These are phyloP conservation scores for Pseudocercospora musae DNA, from an alignment of 2,329 filamentous ascomycete genomes.

Conservation along the genomic window DNA sequence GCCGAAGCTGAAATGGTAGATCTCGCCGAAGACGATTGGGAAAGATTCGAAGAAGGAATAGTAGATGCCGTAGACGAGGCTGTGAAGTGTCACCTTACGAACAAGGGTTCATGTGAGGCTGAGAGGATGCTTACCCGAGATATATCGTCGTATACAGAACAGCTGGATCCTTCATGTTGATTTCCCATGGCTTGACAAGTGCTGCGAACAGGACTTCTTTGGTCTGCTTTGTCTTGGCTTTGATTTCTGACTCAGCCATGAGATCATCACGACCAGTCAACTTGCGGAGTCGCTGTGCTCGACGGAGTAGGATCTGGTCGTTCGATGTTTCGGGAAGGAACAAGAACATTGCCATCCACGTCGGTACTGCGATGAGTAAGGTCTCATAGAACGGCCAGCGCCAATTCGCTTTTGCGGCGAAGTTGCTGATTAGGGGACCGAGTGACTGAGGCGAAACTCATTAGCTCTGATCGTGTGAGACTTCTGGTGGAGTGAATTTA, in stretches of 20 bases:
- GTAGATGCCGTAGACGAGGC: slow-evolving; percentile 61
- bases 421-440: slow-evolving; percentile 48
- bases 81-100: slow-evolving; percentile 19
- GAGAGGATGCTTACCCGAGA: slow-evolving; percentile 14
- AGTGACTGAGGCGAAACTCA: slow-evolving; percentile 41
- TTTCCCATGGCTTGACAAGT: slow-evolving; percentile 62
- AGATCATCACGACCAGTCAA: slow-evolving; percentile 34
- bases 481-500: neutral
- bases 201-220: slow-evolving; percentile 40
- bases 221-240: neutral
- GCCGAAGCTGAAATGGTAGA: slow-evolving; percentile 57
- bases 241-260: slow-evolving; percentile 2
- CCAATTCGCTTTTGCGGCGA: slow-evolving; percentile 61
- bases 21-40: slow-evolving; percentile 58
- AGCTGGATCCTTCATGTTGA: slow-evolving; percentile 46
- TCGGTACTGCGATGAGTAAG: slow-evolving; percentile 57
- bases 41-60: slow-evolving; percentile 63
- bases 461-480: neutral
- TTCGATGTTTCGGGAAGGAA: slow-evolving; percentile 58
- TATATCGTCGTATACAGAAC: slow-evolving; percentile 51
- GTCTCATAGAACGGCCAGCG: slow-evolving; percentile 63
- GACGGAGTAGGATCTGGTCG: slow-evolving; percentile 38
- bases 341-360: slow-evolving; percentile 53
- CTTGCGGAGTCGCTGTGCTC: slow-evolving; percentile 38
- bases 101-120: neutral